Percentiles rank a stretch among this genome's conserved stretches.
These are phyloP conservation scores for Hippophae rhamnoides DNA, from an alignment of 306 rosid genomes.

Conservation along the genomic window DNA sequence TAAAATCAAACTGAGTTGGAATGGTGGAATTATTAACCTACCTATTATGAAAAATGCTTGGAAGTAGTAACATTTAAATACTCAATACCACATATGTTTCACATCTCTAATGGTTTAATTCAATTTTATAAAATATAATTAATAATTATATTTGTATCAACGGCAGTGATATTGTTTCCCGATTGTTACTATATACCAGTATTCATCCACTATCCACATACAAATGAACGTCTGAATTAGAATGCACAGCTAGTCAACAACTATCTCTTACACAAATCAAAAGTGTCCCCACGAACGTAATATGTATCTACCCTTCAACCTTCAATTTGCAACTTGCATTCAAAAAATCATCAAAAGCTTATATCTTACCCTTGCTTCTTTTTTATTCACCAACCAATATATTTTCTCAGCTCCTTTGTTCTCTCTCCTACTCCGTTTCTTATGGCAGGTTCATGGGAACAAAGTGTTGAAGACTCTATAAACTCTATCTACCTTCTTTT, in stretches of 20 bases:
- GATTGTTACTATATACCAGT: no score
- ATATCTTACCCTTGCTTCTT: background rate
- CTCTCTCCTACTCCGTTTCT: background rate
- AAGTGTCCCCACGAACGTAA: background rate
- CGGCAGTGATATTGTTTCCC: no score
- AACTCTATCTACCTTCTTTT: conserved; percentile 66
- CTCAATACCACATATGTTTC: no score
- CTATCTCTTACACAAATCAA: conserved; percentile 3
- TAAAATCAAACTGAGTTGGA: no score
- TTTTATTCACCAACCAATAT: conserved; percentile 5
- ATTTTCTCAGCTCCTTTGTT: background rate
- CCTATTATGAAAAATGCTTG: no score
- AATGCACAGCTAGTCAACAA: conserved; percentile 31
- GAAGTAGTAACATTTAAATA: no score
- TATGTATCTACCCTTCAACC: conserved; percentile 37
- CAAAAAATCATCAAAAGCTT: background rate
- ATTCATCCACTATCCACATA: background rate
- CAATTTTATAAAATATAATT: no score
- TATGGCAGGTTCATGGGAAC: conserved; percentile 62
- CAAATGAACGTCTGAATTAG: conserved; percentile 12
- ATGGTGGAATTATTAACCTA: no score
- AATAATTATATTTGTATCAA: no score
- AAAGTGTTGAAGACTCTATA: conserved; percentile 54
- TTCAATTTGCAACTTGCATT: conserved; percentile 2
- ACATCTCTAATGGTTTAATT: no score